Evolutionary conservation across 2,329 filamentous ascomycete species (phyloP).

Genomic region (Ceratocystis eucalypticola): DNA sequence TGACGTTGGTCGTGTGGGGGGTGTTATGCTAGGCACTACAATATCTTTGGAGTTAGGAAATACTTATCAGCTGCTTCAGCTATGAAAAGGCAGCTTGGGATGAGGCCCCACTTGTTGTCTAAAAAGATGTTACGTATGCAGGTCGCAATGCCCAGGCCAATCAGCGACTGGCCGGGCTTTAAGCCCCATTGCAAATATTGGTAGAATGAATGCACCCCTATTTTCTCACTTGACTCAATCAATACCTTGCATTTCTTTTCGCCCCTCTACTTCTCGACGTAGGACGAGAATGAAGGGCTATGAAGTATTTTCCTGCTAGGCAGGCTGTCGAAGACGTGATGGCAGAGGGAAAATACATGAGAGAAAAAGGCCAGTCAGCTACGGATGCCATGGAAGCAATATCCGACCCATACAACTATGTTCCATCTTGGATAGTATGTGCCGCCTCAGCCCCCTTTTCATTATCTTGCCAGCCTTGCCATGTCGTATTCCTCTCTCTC

Average conservation of each 20-base stretch:
- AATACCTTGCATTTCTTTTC: not conserved
- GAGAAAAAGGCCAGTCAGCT: not conserved
- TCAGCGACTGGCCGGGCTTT: not conserved
- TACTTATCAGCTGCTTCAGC: too few species aligned
- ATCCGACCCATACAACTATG: not conserved
- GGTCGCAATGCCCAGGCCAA: not conserved
- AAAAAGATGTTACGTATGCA: constrained; percentile 3
- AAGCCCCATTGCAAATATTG: not conserved
- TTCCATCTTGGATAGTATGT: not conserved
- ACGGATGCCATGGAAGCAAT: constrained; percentile 1
- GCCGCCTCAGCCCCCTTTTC: constrained; percentile 6
- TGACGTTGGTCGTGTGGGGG: too few species aligned
- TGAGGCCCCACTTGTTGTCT: not conserved
- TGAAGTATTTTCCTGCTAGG: not conserved
- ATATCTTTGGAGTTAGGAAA: too few species aligned
- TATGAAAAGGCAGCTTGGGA: not conserved
- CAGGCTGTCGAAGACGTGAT: not conserved
- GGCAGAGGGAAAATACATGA: too few species aligned
- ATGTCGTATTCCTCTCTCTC: not conserved
- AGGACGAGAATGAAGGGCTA: too few species aligned
- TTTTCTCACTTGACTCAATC: not conserved
- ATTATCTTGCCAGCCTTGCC: not conserved
- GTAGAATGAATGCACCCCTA: not conserved
- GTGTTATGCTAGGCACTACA: too few species aligned
- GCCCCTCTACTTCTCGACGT: too few species aligned